Evolutionary conservation across 768 basidiomycete species (phyloP).

Genomic region (Pisolithus sp.): DNA sequence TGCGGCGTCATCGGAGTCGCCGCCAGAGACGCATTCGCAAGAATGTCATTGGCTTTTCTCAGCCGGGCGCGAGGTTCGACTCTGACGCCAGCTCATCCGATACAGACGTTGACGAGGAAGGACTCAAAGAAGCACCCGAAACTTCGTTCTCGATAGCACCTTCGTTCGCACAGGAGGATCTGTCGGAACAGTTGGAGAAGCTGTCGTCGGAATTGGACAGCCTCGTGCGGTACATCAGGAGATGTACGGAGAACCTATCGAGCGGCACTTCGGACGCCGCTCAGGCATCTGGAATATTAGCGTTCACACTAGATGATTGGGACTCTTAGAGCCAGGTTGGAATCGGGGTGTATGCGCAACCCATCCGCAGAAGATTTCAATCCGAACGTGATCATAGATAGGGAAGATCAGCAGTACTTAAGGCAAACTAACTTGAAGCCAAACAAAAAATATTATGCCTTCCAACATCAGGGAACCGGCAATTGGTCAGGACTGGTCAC

Average conservation of each 20-base stretch:
- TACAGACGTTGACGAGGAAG: conserved; percentile 34
- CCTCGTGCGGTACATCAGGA: conserved; percentile 59
- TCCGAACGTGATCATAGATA: too few species aligned
- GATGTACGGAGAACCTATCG: conserved; percentile 65
- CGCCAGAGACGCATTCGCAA: conserved; percentile 48
- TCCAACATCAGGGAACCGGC: too few species aligned
- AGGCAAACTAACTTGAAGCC: too few species aligned
- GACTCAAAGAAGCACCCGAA: conserved; percentile 9
- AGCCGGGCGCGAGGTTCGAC: conserved; percentile 18
- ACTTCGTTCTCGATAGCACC: conserved; percentile 38
- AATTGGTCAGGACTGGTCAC: too few species aligned
- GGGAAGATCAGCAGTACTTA: too few species aligned
- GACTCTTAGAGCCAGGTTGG: conserved; percentile 30
- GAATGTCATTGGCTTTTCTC: conserved; percentile 59
- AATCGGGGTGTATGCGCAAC: too few species aligned
- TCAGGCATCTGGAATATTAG: conserved; percentile 61
- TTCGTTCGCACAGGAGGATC: conserved; percentile 40
- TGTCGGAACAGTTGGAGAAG: conserved; percentile 49
- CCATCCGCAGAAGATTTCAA: too few species aligned
- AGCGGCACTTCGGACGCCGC: conserved; percentile 55
- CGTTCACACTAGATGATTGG: conserved; percentile 78
- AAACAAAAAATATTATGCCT: too few species aligned
- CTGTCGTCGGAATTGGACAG: conserved; percentile 66
- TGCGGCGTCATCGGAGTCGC: conserved; percentile 57
- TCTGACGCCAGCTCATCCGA: conserved; percentile 32